Percentiles rank a stretch among this genome's conserved stretches.
Evolutionary conservation across 2,329 filamentous ascomycete species (phyloP).

Genomic region (Sporothrix pseudoabietina): DNA sequence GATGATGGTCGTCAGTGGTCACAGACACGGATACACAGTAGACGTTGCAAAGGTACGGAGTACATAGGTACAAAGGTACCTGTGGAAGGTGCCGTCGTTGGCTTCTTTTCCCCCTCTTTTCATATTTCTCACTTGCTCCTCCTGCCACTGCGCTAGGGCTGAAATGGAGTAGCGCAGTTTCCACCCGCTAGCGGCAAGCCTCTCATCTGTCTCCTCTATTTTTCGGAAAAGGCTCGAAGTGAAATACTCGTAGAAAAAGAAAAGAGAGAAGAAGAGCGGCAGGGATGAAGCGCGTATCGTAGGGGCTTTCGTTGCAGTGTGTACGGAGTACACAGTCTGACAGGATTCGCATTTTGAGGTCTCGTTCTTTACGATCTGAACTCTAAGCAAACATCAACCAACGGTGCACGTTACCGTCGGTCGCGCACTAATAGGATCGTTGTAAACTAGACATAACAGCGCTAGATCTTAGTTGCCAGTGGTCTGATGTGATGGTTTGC

Average conservation of each 20-base stretch:
- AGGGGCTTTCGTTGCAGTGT: neutral
- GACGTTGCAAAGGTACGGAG: neutral
- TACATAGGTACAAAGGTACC: constrained; percentile 12
- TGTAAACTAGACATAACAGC: neutral
- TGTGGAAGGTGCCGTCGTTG: neutral
- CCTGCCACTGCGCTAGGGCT: constrained; percentile 27
- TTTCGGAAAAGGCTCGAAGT: neutral
- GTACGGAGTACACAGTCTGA: too few relatives aligned
- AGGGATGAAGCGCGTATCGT: neutral
- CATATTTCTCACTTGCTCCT: constrained; percentile 1
- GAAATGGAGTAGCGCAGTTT: constrained; percentile 23
- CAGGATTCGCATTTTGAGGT: neutral
- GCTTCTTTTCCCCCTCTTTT: constrained; percentile 14
- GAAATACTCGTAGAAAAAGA: neutral
- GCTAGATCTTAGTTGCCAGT: neutral
- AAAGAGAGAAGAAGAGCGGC: neutral
- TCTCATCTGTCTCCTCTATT: constrained; percentile 5
- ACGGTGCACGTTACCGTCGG: neutral
- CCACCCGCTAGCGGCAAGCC: constrained; percentile 3
- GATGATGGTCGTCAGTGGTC: neutral
- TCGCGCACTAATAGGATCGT: neutral
- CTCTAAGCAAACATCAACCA: neutral
- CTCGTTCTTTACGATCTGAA: neutral
- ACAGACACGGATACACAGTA: neutral
- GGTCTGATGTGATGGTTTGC: neutral